A percentile compares a stretch with the other conserved stretches of the same genome.
Conservation (phyloP, 148 eudicot species). For the Salicornia ramosissima region DNA sequence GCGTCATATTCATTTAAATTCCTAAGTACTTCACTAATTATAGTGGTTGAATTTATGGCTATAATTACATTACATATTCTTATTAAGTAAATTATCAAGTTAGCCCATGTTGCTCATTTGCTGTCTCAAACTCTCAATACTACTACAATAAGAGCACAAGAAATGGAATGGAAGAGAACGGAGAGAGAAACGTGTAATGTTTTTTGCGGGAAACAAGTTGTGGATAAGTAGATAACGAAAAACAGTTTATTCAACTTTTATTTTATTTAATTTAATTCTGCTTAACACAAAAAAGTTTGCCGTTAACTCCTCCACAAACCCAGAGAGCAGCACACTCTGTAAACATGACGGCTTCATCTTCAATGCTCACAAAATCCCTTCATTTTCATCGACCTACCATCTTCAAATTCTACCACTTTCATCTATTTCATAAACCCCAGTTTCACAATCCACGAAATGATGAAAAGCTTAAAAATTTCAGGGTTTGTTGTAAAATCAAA, state of each 20-base stretch:
- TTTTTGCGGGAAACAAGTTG: slow-evolving; percentile 21
- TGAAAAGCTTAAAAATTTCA: slow-evolving; percentile 12
- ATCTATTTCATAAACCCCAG: slow-evolving; percentile 7
- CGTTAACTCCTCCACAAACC: slow-evolving; percentile 17
- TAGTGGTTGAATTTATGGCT: no score
- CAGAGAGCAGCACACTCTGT: neutral
- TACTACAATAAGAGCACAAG: no score
- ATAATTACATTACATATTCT: no score
- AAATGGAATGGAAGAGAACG: neutral
- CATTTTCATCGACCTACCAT: slow-evolving; percentile 13
- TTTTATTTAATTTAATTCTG: neutral
- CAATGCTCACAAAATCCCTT: slow-evolving; percentile 30
- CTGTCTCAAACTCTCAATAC: no score
- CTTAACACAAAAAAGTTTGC: neutral
- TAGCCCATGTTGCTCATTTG: no score
- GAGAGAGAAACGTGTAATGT: slow-evolving; percentile 3
- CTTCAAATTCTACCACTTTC: slow-evolving; percentile 23
- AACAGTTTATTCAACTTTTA: slow-evolving; percentile 3
- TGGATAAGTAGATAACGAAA: slow-evolving; percentile 30
- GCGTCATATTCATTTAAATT: no score
- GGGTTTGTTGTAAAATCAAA: slow-evolving; percentile 44
- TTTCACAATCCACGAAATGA: slow-evolving; percentile 20
- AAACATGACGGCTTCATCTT: slow-evolving; percentile 26
- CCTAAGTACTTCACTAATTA: no score
- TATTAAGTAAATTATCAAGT: no score